Evolutionary conservation across 2,329 filamentous ascomycete genomes (phyloP), one percentile per base, ranked within the genome.

Genomic region (Parastagonospora nodorum): DNA sequence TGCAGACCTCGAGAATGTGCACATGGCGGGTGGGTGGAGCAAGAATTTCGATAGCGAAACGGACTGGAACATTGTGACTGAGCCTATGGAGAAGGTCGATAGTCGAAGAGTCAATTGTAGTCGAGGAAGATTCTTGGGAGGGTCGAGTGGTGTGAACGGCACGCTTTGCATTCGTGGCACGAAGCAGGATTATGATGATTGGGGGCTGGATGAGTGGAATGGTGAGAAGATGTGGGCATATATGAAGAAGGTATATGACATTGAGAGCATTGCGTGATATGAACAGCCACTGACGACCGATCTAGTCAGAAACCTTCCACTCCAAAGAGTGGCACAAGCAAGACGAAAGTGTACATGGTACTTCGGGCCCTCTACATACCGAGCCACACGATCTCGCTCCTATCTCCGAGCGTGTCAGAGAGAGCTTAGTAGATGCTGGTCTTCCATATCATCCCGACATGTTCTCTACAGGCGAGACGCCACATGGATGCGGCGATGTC

Each of bases 341-440:
- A 2, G 73, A 78, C 36, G 63, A 73, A 8, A 71, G 71, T 2
- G 74, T 73, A 7, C 84, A 86, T 53, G 68, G 67, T 0, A 63
- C 53, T 1, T 66, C 74, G 8, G 84, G 84, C 0, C 80, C 78
- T 15, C 71, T 86, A 1, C 77, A 84, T 44, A 81, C 76, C 6
- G 82, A 83, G 55, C 83, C 83, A 0, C 82, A 85, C 51, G 82
- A 84, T 51, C 70, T 84, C 1, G 82, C 82, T 2, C 82, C 83
- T 1, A 86, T 86, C 30, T 83, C 82, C 2, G 69, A 84, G 38
- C 74, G 80, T 28, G 66, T 85, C 8, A 71, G 80, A 27, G 76
- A 84, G 41, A 85, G 82, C 0, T 79, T 84, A 69, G 68, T 81
- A 8, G 81, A 79, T 2, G 71, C 80, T 51, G 83, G 83, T 48